A percentile compares a stretch with the other conserved stretches of the same genome.
These are phyloP conservation scores for Areca catechu DNA, from an alignment of 176 grass and related monocot genomes.

Conservation along the genomic window DNA sequence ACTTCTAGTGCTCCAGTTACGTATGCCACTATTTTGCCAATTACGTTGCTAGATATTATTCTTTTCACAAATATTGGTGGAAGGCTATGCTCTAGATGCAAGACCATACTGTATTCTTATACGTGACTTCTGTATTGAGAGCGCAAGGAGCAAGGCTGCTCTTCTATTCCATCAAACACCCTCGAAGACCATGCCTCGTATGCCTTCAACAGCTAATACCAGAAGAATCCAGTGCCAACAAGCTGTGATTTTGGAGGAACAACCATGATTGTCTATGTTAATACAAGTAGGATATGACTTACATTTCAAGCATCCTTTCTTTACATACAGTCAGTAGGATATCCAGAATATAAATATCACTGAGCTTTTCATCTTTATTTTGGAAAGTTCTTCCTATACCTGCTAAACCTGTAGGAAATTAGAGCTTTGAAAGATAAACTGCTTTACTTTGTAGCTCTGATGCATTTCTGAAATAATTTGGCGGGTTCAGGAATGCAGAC, in stretches of 20 bases:
- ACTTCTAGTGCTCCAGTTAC: slow-evolving; percentile 26
- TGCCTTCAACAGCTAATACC: slow-evolving; percentile 95
- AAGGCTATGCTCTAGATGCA: slow-evolving; percentile 35
- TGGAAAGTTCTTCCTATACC: too few species aligned
- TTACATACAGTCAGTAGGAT: too few species aligned
- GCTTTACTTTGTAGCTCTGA: background rate
- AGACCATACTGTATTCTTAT: slow-evolving; percentile 27
- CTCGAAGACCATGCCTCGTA: slow-evolving; percentile 73
- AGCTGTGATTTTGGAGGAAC: slow-evolving; percentile 90
- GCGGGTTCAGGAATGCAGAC: slow-evolving; percentile 62
- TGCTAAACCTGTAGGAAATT: too few species aligned
- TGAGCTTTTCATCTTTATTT: too few species aligned
- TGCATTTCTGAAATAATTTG: slow-evolving; percentile 4
- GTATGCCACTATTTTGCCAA: slow-evolving; percentile 37
- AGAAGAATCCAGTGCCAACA: slow-evolving; percentile 65
- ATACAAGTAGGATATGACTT: slow-evolving; percentile 56
- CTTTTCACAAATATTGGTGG: slow-evolving; percentile 48
- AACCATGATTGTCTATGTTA: slow-evolving; percentile 65
- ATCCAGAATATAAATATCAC: too few species aligned
- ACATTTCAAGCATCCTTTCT: too few species aligned
- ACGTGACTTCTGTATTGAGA: slow-evolving; percentile 30
- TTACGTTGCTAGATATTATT: slow-evolving; percentile 22
- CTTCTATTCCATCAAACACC: slow-evolving; percentile 52
- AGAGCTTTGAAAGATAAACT: too few species aligned
- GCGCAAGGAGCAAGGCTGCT: slow-evolving; percentile 23